phyloP scores from a whole-genome alignment of 2,329 filamentous ascomycete genomes.

The Chaetoscypha palmicola region DNA sequence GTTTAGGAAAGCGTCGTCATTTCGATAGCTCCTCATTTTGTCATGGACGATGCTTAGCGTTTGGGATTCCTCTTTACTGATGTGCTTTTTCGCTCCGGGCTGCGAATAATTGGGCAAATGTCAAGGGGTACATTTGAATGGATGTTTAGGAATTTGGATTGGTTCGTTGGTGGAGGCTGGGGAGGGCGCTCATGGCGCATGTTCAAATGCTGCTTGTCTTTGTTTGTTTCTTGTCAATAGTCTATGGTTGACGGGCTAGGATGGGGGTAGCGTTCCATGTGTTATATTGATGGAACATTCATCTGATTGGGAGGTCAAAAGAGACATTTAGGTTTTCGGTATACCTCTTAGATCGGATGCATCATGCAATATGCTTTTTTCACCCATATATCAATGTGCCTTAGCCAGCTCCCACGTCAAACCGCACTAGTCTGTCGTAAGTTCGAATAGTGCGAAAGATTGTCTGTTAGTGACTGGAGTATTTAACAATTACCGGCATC shows the following conservation, averaged over 20 bases:
- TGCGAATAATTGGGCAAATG: not conserved
- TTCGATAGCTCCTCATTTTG: constrained; percentile 2
- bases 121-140: constrained; percentile 3
- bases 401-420: too few relatives aligned
- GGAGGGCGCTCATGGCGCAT: not conserved
- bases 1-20: constrained; percentile 2
- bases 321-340: constrained; percentile 2
- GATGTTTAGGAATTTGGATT: not conserved
- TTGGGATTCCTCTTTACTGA: constrained; percentile 9
- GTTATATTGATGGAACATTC: too few relatives aligned
- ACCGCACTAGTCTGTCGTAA: too few relatives aligned
- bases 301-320: constrained; percentile 2
- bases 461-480: too few relatives aligned
- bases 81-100: constrained; percentile 7
- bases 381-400: too few relatives aligned
- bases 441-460: too few relatives aligned
- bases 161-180: not conserved
- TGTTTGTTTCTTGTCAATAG: constrained; percentile 1
- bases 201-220: not conserved
- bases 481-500: too few relatives aligned
- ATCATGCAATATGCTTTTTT: constrained; percentile 5
- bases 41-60: constrained; percentile 12
- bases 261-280: too few relatives aligned
- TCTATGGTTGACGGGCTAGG: not conserved
- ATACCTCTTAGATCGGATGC: constrained; percentile 19